These are phyloP conservation scores for Canariomyces notabilis DNA, from an alignment of 2,329 filamentous ascomycete genomes.

Conservation along the genomic window DNA sequence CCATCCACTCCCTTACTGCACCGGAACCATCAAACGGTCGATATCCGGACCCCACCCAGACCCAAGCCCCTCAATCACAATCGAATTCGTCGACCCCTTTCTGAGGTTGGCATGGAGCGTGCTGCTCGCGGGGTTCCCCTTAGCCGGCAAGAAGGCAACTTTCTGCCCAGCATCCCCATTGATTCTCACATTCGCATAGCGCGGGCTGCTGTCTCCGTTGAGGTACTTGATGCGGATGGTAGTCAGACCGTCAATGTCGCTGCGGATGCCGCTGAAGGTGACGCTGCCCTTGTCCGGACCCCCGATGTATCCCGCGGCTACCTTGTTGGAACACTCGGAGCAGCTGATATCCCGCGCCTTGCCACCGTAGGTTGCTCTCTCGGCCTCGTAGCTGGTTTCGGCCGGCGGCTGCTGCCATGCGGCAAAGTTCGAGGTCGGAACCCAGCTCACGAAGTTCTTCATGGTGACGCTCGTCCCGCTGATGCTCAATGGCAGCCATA, in stretches of 20 bases:
- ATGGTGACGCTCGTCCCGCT: constrained; percentile 47
- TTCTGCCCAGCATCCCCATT: constrained; percentile 45
- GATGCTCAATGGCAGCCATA: constrained; percentile 58
- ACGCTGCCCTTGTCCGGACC: constrained; percentile 42
- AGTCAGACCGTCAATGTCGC: constrained; percentile 39
- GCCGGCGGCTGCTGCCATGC: constrained; percentile 27
- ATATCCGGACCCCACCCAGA: constrained; percentile 46
- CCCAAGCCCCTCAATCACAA: constrained; percentile 41
- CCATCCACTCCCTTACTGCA: constrained; percentile 24
- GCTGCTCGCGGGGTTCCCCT: constrained; percentile 40
- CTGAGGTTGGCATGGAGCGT: constrained; percentile 44
- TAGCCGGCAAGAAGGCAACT: constrained; percentile 51
- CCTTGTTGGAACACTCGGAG: constrained; percentile 44
- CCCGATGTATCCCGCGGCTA: constrained; percentile 52
- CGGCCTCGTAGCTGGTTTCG: constrained; percentile 49
- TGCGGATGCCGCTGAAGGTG: constrained; percentile 42
- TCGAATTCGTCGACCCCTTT: constrained; percentile 41
- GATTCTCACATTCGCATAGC: constrained; percentile 51
- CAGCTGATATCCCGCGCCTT: constrained; percentile 45
- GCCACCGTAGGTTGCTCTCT: constrained; percentile 40
- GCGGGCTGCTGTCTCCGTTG: constrained; percentile 49
- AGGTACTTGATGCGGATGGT: constrained; percentile 52
- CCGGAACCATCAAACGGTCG: constrained; percentile 50
- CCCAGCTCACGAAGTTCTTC: constrained; percentile 52
- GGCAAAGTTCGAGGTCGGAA: constrained; percentile 30